phyloP scores from a whole-genome alignment of 306 rosid genomes.

The Albizia julibrissin region DNA sequence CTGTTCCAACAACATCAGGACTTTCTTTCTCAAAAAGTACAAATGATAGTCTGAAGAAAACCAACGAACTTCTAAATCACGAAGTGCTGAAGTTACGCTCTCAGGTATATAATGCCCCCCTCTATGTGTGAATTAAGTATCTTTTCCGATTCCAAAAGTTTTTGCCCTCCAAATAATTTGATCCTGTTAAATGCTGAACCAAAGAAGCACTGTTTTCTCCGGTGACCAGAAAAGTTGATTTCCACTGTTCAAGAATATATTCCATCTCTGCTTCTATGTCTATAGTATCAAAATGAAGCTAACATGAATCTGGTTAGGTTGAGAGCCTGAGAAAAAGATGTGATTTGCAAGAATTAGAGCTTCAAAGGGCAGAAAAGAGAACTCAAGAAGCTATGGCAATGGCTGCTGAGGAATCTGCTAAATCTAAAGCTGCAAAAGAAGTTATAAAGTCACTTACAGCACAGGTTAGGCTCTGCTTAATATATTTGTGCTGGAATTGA shows the following conservation, averaged over 20 bases:
- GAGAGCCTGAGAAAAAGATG: constrained; percentile 77
- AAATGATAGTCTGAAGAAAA: constrained; percentile 82
- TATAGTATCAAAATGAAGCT: constrained; percentile 23
- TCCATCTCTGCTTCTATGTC: constrained; percentile 15
- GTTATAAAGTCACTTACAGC: constrained; percentile 90
- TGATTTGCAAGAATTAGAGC: constrained; percentile 84
- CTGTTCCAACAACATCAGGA: constrained; percentile 90
- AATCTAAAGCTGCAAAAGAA: constrained; percentile 88
- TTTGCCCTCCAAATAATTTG: neutral
- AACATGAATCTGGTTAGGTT: constrained; percentile 57
- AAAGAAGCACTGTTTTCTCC: constrained; percentile 8
- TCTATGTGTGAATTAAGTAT: neutral
- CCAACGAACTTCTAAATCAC: constrained; percentile 84
- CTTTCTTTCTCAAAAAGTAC: constrained; percentile 87
- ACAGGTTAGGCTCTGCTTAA: constrained; percentile 61
- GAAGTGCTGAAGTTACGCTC: constrained; percentile 75
- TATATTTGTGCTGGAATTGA: constrained; percentile 29
- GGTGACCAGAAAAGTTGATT: constrained; percentile 16
- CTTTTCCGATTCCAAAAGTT: neutral
- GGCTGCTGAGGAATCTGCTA: constrained; percentile 86
- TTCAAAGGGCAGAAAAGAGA: constrained; percentile 75
- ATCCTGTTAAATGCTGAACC: constrained; percentile 9
- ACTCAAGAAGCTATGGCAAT: constrained; percentile 77
- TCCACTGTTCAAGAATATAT: neutral
- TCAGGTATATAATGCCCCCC: constrained; percentile 59